Conservation (phyloP, 345 rosid genomes). For the Boechera divaricarpa region DNA sequence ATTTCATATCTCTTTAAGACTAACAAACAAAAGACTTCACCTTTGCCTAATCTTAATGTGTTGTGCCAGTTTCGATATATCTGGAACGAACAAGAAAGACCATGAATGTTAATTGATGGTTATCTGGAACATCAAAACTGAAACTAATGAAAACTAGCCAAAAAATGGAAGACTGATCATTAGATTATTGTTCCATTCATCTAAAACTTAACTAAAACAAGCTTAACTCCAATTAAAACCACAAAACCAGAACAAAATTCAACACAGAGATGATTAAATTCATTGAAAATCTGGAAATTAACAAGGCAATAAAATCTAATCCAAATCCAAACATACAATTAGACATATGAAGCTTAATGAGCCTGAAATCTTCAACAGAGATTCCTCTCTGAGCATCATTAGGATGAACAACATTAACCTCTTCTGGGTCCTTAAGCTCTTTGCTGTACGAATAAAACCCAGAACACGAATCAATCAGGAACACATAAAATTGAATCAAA, state of each 20-base stretch:
- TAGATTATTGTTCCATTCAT: not conserved
- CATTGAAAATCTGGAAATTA: not conserved
- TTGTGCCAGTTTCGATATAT: conserved; percentile 81
- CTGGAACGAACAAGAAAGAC: conserved; percentile 50
- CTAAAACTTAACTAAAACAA: not conserved
- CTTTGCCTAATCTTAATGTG: conserved; percentile 92
- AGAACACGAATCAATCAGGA: conserved; percentile 4
- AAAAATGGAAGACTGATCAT: not conserved
- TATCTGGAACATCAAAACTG: not conserved
- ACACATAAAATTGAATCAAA: not conserved
- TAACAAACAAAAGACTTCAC: conserved; percentile 50
- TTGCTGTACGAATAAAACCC: conserved; percentile 57
- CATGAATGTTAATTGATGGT: conserved; percentile 29
- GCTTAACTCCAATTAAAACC: conserved; percentile 5
- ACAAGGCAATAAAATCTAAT: not conserved
- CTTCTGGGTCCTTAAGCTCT: conserved; percentile 86
- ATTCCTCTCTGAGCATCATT: conserved; percentile 82
- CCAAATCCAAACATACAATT: conserved; percentile 53
- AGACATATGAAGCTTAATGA: conserved; percentile 86
- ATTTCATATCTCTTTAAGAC: not conserved
- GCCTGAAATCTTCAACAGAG: conserved; percentile 84
- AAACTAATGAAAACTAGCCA: not conserved
- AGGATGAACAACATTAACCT: conserved; percentile 73
- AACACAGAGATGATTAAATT: not conserved
- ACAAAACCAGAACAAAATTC: conserved; percentile 10